Percentiles rank a stretch among this genome's conserved stretches.
Evolutionary conservation across 2,329 filamentous ascomycete genomes (phyloP).

Genomic region (Diatrype stigma): DNA sequence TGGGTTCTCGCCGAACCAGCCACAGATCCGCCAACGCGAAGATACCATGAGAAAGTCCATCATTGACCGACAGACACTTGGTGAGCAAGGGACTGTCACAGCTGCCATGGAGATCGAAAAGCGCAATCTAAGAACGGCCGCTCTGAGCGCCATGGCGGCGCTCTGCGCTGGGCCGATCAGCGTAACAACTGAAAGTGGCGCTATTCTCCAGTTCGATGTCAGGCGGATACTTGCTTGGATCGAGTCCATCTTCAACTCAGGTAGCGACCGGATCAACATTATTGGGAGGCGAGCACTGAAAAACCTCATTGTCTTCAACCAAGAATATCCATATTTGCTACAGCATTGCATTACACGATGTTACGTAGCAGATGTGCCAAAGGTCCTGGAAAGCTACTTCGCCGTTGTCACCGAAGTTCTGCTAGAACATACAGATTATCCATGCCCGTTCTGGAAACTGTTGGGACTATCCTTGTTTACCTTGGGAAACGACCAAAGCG

Average conservation of each 20-base stretch:
- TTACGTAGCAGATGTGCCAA: conserved; percentile 75
- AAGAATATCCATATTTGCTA: conserved; percentile 77
- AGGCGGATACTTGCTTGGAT: conserved; percentile 93
- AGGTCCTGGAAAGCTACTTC: conserved; percentile 92
- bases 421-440: conserved; percentile 76
- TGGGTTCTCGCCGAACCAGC: conserved; percentile 88
- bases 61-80: conserved; percentile 71
- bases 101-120: conserved; percentile 97
- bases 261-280: conserved; percentile 85
- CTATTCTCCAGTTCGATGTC: conserved; percentile 86
- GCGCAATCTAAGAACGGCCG: conserved; percentile 82
- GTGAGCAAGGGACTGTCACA: conserved; percentile 73
- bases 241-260: conserved; percentile 87
- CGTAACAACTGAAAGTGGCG: conserved; percentile 82
- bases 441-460: conserved; percentile 84
- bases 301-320: conserved; percentile 87
- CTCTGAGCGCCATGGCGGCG: conserved; percentile 91
- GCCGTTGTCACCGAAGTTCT: conserved; percentile 86
- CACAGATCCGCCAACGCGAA: conserved; percentile 75
- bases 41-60: conserved; percentile 83
- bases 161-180: conserved; percentile 83
- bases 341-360: conserved; percentile 90
- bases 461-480: conserved; percentile 86
- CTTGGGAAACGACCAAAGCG: conserved; percentile 84
- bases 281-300: conserved; percentile 85